These are phyloP conservation scores for Nemania sp. DNA, from an alignment of 2,329 filamentous ascomycete species.

Conservation along the genomic window DNA sequence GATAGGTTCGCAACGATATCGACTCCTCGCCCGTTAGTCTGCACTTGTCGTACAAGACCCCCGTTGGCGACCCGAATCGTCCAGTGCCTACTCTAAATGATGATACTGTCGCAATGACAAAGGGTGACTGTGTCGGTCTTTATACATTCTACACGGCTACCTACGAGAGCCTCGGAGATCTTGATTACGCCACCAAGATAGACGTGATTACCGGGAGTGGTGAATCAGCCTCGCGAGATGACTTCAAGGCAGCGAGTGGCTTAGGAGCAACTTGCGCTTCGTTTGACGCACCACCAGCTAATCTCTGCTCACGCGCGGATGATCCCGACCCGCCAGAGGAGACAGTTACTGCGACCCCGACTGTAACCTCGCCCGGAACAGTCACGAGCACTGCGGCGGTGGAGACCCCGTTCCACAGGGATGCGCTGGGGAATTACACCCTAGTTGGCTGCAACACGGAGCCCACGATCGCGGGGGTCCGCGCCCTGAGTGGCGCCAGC, in stretches of 20 bases:
- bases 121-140: constrained; percentile 50
- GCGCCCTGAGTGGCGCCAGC: constrained; percentile 49
- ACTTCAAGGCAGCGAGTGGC: constrained; percentile 53
- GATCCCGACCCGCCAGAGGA: constrained; percentile 28
- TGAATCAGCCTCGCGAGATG: constrained; percentile 45
- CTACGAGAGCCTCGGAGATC: constrained; percentile 50
- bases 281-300: constrained; percentile 45
- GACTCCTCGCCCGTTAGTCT: constrained; percentile 47
- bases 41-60: constrained; percentile 50
- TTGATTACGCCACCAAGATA: constrained; percentile 51
- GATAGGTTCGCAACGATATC: constrained; percentile 53
- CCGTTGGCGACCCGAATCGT: constrained; percentile 43
- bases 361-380: constrained; percentile 31
- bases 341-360: constrained; percentile 28
- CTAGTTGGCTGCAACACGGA: constrained; percentile 57
- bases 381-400: constrained; percentile 39
- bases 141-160: constrained; percentile 55
- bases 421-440: constrained; percentile 49
- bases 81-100: constrained; percentile 49
- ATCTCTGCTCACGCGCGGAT: constrained; percentile 33
- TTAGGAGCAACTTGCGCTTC: constrained; percentile 50
- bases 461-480: constrained; percentile 41
- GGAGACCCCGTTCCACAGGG: constrained; percentile 44
- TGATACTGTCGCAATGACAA: constrained; percentile 46
- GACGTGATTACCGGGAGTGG: constrained; percentile 50